phyloP scores from a whole-genome alignment of 1,284 basidiomycete species.

The Thecaphora thlaspeos region DNA sequence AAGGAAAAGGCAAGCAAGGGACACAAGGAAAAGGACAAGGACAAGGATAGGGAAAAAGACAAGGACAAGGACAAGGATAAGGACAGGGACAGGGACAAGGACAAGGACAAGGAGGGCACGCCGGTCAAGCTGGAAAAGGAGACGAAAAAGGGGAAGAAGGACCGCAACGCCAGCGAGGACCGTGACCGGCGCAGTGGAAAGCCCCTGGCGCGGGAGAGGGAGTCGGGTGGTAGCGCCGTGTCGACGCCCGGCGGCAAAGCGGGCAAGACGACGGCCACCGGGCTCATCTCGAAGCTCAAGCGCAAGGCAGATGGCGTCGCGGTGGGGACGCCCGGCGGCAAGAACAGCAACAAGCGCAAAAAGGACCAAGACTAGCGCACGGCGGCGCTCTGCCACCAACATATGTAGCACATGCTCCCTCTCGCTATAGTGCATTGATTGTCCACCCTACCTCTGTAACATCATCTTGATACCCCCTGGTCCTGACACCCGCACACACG shows the following conservation, averaged over 20 bases:
- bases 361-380: constrained; percentile 41
- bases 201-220: background rate
- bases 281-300: constrained; percentile 21
- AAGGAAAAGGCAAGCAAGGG: background rate
- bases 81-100: constrained; percentile 6
- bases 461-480: too few relatives aligned
- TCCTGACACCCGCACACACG: too few relatives aligned
- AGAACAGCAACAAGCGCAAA: constrained; percentile 21
- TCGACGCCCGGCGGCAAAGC: constrained; percentile 4
- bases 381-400: too few relatives aligned
- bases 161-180: background rate
- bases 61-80: background rate
- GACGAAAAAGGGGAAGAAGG: constrained; percentile 2
- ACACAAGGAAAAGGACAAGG: constrained; percentile 17
- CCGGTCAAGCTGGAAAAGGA: constrained; percentile 1
- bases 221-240: background rate
- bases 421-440: too few relatives aligned
- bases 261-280: constrained; percentile 6
- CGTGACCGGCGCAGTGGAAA: background rate
- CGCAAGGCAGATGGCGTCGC: constrained; percentile 8
- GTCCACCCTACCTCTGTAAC: too few relatives aligned
- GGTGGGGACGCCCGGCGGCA: constrained; percentile 9
- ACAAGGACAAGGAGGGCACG: constrained; percentile 9
- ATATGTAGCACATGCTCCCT: too few relatives aligned
- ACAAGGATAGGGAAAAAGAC: background rate